phyloP scores from a whole-genome alignment of 495 filamentous ascomycete species.

The Cenococcum geophilum region DNA sequence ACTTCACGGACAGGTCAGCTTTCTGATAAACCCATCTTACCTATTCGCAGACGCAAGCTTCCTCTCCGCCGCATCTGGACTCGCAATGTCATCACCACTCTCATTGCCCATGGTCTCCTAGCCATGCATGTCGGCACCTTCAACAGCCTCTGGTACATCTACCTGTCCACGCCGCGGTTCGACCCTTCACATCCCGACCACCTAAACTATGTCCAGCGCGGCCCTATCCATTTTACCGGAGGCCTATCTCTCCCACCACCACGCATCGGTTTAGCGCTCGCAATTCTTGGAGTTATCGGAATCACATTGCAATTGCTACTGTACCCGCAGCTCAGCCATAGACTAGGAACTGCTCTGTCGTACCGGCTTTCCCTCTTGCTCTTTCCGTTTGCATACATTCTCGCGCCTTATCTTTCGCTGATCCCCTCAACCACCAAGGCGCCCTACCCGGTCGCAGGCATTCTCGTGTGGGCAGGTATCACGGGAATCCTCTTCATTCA shows the following conservation, averaged over 20 bases:
- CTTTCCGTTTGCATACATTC: slow-evolving; percentile 60
- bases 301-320: slow-evolving; percentile 64
- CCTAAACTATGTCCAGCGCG: slow-evolving; percentile 35
- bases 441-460: slow-evolving; percentile 51
- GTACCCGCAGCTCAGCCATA: slow-evolving; percentile 56
- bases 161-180: slow-evolving; percentile 58
- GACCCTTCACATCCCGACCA: slow-evolving; percentile 40
- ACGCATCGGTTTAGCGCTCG: slow-evolving; percentile 62
- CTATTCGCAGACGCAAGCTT: slow-evolving; percentile 40
- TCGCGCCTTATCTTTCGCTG: slow-evolving; percentile 61
- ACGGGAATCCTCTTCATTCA: slow-evolving; percentile 58
- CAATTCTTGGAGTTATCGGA: slow-evolving; percentile 62
- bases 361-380: slow-evolving; percentile 55
- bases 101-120: slow-evolving; percentile 59
- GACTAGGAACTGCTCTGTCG: slow-evolving; percentile 56
- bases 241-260: slow-evolving; percentile 64
- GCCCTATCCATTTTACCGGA: slow-evolving; percentile 61
- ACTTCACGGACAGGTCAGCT: slow-evolving; percentile 26
- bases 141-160: slow-evolving; percentile 66
- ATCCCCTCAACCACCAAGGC: slow-evolving; percentile 43
- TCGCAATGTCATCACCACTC: slow-evolving; percentile 53
- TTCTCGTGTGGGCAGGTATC: slow-evolving; percentile 56
- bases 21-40: slow-evolving; percentile 5
- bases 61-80: slow-evolving; percentile 64
- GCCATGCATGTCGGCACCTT: slow-evolving; percentile 72